These are phyloP conservation scores for Phytophthora melonis DNA, from an alignment of 352 stramenopile genomes.

Conservation along the genomic window DNA sequence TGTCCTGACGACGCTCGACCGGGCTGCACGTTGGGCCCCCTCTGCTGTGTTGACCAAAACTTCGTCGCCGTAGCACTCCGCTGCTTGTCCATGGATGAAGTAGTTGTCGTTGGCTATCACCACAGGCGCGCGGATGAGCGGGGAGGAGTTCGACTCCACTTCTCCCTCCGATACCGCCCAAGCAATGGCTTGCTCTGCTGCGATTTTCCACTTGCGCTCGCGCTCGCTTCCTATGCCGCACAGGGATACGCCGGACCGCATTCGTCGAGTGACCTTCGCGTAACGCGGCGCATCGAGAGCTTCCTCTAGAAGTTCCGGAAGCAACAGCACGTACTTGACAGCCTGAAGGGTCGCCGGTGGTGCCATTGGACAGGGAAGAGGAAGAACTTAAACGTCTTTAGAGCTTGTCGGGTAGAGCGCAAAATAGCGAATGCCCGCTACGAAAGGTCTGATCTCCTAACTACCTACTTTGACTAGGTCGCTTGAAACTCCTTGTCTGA, in stretches of 20 bases:
- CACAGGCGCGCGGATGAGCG: slow-evolving; percentile 2
- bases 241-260: background rate
- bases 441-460: background rate
- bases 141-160: background rate
- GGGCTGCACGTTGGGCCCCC: background rate
- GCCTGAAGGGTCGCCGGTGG: slow-evolving; percentile 3
- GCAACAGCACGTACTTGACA: slow-evolving; percentile 2
- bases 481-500: slow-evolving; percentile 1
- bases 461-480: background rate
- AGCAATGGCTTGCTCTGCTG: background rate
- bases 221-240: slow-evolving; percentile 3
- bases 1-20: background rate
- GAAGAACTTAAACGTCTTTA: background rate
- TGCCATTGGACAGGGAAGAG: background rate
- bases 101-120: background rate
- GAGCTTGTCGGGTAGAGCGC: slow-evolving; percentile 5
- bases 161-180: background rate
- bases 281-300: background rate
- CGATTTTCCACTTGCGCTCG: slow-evolving; percentile 10
- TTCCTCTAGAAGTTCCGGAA: background rate
- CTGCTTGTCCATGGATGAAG: background rate
- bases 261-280: slow-evolving; percentile 5
- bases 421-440: slow-evolving; percentile 5
- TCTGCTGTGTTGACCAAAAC: background rate
- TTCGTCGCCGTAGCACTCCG: background rate